Percentiles rank a stretch among this genome's conserved stretches.
Evolutionary conservation across 164 flowering plant genomes (phyloP).

Genomic region (Buxus sempervirens): DNA sequence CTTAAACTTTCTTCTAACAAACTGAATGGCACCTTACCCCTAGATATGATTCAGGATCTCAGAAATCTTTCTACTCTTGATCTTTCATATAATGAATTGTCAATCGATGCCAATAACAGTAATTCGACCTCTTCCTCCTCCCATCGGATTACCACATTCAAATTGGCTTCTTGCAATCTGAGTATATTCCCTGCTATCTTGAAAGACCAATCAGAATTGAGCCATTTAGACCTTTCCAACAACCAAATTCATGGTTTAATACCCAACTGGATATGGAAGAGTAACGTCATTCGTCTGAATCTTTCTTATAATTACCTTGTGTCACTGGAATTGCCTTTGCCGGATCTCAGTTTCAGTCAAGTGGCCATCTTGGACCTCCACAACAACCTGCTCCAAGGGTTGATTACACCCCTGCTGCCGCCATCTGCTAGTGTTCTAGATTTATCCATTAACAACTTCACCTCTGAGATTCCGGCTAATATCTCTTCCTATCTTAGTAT

Average conservation of each 20-base stretch:
- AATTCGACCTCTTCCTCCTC: slow-evolving; percentile 10
- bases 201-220: slow-evolving; percentile 16
- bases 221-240: slow-evolving; percentile 34
- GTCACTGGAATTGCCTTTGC: slow-evolving; percentile 15
- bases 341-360: background rate
- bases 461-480: slow-evolving; percentile 22
- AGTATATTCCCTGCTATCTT: slow-evolving; percentile 25
- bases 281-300: slow-evolving; percentile 21
- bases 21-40: slow-evolving; percentile 28
- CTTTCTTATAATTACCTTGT: slow-evolving; percentile 35
- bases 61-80: slow-evolving; percentile 28
- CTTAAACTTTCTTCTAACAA: slow-evolving; percentile 36
- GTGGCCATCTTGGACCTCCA: slow-evolving; percentile 29
- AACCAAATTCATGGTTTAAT: slow-evolving; percentile 34
- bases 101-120: background rate
- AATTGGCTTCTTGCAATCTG: slow-evolving; percentile 36
- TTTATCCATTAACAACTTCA: slow-evolving; percentile 41
- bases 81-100: slow-evolving; percentile 38
- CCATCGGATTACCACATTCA: slow-evolving; percentile 18
- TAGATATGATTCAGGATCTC: slow-evolving; percentile 14
- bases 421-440: slow-evolving; percentile 22
- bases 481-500: slow-evolving; percentile 10
- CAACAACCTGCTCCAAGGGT: slow-evolving; percentile 35
- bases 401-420: slow-evolving; percentile 23
- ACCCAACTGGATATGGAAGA: slow-evolving; percentile 44